Evolutionary conservation across 2,329 filamentous ascomycete genomes (phyloP), one percentile per base, ranked within the genome.

Genomic region (Fusarium subtropicale): DNA sequence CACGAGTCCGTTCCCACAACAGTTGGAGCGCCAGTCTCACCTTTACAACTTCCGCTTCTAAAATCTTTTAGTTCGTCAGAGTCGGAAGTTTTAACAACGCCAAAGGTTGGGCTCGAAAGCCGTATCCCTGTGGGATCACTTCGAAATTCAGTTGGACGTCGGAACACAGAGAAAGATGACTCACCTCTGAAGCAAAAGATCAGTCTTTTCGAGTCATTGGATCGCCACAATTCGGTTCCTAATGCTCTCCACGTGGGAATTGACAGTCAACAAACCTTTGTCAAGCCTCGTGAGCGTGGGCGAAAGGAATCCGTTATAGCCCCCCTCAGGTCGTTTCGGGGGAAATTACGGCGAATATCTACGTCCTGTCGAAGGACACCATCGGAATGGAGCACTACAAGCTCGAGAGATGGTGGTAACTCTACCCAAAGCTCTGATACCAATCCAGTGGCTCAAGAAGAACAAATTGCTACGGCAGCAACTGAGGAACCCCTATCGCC

Each of bases 111-210:
- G 33, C 51, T 56, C 10, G 61, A 61, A 48, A 65, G 56, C 22
- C 50, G 55, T 33, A 6, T n/a, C 9, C 13, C 38, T 13, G n/a
- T 36, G 9, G 44, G 36, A 11, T 26, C 30, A 22, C 59, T 64
- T 7, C 48, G 41, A 26, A 56, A 62, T 22, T 50, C 52, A 9
- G 24, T 41, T 18, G 28, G 18, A 11, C 63, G 54, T 11, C 55
- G 54, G 18, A 55, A 42, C 12, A 61, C 57, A 3, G 48, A 64
- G 36, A 65, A 67, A 28, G 24, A 39, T 1, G n/a, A 50, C n/a
- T 73, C 73, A 10, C 70, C 71, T 7, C 44, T 75, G 45, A 74
- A 69, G 46, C 71, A 78, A n/a, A 76, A 69, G 39, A 78, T 79
- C 24, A 66, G 70, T 5, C 60, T 78, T 11, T 79, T 77, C 50